Conservation (phyloP, 306 rosid genomes). For the Styphnolobium japonicum region DNA sequence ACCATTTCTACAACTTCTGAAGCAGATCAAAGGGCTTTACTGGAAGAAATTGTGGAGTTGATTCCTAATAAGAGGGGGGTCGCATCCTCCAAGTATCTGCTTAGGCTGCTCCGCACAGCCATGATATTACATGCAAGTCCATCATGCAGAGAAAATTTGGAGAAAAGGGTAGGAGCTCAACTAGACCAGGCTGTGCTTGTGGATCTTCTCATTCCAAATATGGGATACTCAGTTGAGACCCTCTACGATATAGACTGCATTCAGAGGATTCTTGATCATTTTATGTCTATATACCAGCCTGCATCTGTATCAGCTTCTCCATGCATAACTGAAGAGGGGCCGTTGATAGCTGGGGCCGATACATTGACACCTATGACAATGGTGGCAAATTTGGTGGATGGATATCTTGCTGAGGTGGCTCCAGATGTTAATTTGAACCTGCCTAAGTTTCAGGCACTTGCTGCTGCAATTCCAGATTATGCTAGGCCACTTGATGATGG, state of each 20-base stretch:
- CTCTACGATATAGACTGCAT: slow-evolving; percentile 76
- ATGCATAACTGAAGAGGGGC: slow-evolving; percentile 54
- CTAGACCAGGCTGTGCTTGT: slow-evolving; percentile 69
- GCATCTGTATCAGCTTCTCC: slow-evolving; percentile 56
- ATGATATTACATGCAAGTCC: slow-evolving; percentile 76
- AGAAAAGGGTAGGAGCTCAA: slow-evolving; percentile 76
- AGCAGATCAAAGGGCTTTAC: slow-evolving; percentile 70
- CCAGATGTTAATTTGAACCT: slow-evolving; percentile 73
- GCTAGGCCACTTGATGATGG: slow-evolving; percentile 79
- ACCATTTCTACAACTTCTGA: slow-evolving; percentile 60
- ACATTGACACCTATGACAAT: slow-evolving; percentile 59
- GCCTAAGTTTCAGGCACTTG: slow-evolving; percentile 77
- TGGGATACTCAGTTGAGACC: slow-evolving; percentile 74
- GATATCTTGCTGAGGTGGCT: slow-evolving; percentile 84
- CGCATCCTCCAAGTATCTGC: slow-evolving; percentile 61
- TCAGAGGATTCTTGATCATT: slow-evolving; percentile 81
- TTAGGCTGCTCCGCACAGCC: slow-evolving; percentile 69
- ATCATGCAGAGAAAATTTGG: slow-evolving; percentile 69
- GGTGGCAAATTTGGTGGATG: slow-evolving; percentile 82
- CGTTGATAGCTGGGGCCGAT: slow-evolving; percentile 50
- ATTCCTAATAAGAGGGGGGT: slow-evolving; percentile 68
- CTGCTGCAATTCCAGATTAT: slow-evolving; percentile 76
- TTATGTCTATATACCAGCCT: slow-evolving; percentile 58
- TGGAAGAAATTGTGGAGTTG: slow-evolving; percentile 72
- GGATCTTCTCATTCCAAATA: slow-evolving; percentile 81